Base-by-base conservation (phyloP, 306 rosid genomes). In the Lotus japonicus region DNA sequence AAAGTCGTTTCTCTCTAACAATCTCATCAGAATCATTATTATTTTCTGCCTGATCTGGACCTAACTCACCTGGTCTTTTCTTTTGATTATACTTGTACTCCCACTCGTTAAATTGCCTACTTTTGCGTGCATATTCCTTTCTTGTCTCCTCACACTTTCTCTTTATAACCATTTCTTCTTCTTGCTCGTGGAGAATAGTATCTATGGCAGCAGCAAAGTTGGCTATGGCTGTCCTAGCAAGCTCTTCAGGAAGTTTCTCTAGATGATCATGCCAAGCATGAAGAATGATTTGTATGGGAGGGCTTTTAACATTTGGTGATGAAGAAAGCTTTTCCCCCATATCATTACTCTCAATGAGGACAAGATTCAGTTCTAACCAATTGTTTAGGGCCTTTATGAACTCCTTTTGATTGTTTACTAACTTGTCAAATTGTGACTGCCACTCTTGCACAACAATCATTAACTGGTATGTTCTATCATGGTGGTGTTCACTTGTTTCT, bases 401-500 rank as follows among this genome's bases (percentile, higher is more conserved):
- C 9, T 59, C 86, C 80, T 85, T 94, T 53, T 90, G 97, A 73
- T 83, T 79, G 66, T 13, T 65, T 33, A 86, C 81, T 53, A 84
- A 78, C 81, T 74, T 81, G 72, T 68, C 83, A 76, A 86, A 85
- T 67, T 94, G 92, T 10, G 75, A 63, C 42, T 78, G 86, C 96
- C 94, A 88, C 35, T 75, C 95, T 67, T 78, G 85, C 81, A 73
- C 94, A 51, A 94, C 96, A 45, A 14, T 33, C 33, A 41, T 50
- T 56, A 94, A 66, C 73, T 94, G 98, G 68, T 39, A 18, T 4
- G 98, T 92, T 55, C 91, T 86, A 14, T 79, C 87, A 70, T 88
- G 95, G 79, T 94, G 99, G 57, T 86, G 90, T n/a, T 88, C 90
- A 8, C 84, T 85, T 64, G 97, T 94, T 69, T 87, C 89, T 82